phyloP scores from a whole-genome alignment of 78 protist genomes.

The Bigelowiella natans region DNA sequence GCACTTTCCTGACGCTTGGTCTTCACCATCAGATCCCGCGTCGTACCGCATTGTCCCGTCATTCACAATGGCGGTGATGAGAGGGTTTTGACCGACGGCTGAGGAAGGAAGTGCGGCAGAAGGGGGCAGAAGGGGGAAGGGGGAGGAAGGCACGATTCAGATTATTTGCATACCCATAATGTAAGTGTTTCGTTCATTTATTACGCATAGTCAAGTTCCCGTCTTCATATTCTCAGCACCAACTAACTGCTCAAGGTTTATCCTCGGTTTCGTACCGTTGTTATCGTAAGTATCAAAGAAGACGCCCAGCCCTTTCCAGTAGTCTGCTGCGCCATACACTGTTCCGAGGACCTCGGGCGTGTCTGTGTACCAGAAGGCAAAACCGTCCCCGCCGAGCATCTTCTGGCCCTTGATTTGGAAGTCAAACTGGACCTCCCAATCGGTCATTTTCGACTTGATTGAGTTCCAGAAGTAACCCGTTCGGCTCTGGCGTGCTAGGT shows the following conservation, averaged over 20 bases:
- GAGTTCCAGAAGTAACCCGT: constrained; percentile 8
- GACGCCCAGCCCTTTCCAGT: background rate
- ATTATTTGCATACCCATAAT: no score
- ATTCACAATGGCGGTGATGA: background rate
- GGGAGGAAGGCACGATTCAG: no score
- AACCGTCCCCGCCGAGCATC: background rate
- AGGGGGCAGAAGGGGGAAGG: no score
- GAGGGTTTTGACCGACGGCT: background rate
- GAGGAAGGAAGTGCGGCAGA: no score
- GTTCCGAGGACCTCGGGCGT: background rate
- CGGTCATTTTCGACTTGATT: background rate
- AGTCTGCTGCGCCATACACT: background rate
- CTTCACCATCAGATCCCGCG: background rate
- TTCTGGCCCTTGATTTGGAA: background rate
- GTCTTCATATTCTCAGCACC: no score
- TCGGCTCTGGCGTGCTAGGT: constrained; percentile 1
- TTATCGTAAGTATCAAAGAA: background rate
- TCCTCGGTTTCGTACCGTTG: constrained; percentile 4
- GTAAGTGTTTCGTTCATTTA: no score
- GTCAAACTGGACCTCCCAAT: background rate
- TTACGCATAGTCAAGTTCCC: no score
- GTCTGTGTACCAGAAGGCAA: constrained; percentile 1
- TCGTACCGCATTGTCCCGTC: background rate
- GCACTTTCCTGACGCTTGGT: background rate
- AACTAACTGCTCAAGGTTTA: no score